phyloP scores from a whole-genome alignment of 345 rosid species.

The Linum trigynum region DNA sequence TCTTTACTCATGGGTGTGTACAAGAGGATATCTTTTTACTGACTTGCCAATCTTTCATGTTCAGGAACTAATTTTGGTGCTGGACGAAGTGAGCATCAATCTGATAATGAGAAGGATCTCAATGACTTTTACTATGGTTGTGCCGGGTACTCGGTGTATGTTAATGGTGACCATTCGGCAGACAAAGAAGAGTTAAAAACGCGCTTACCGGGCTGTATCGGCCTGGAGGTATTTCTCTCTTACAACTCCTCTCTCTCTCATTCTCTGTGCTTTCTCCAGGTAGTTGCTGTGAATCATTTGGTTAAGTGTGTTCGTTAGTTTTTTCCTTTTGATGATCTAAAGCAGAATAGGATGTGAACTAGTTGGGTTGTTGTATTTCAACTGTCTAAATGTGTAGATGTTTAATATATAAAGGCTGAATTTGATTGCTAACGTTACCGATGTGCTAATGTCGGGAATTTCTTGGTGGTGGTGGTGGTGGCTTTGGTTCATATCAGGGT shows the following conservation, averaged over 20 bases:
- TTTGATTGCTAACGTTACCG: too few species aligned
- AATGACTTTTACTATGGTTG: constrained; percentile 53
- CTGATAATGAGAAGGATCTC: constrained; percentile 32
- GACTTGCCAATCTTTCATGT: constrained; percentile 1
- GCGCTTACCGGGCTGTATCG: constrained; percentile 49
- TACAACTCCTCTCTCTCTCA: neutral
- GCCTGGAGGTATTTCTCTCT: constrained; percentile 42
- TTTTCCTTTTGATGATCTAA: neutral
- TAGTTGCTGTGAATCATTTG: neutral
- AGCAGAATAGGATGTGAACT: neutral
- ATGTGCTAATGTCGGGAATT: too few species aligned
- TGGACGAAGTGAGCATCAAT: constrained; percentile 40
- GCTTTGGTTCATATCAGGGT: too few species aligned
- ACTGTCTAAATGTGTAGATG: too few species aligned
- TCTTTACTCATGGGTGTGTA: neutral
- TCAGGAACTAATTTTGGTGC: constrained; percentile 37
- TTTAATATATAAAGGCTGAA: too few species aligned
- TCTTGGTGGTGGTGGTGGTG: too few species aligned
- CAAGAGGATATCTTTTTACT: neutral
- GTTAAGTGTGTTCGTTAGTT: neutral
- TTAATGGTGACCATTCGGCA: constrained; percentile 28
- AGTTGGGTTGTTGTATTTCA: too few species aligned
- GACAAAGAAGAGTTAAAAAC: constrained; percentile 29
- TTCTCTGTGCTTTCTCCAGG: neutral
- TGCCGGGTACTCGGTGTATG: constrained; percentile 48